These are phyloP conservation scores for Hibiscus tridactylites DNA, from an alignment of 345 rosid species.

Conservation along the genomic window DNA sequence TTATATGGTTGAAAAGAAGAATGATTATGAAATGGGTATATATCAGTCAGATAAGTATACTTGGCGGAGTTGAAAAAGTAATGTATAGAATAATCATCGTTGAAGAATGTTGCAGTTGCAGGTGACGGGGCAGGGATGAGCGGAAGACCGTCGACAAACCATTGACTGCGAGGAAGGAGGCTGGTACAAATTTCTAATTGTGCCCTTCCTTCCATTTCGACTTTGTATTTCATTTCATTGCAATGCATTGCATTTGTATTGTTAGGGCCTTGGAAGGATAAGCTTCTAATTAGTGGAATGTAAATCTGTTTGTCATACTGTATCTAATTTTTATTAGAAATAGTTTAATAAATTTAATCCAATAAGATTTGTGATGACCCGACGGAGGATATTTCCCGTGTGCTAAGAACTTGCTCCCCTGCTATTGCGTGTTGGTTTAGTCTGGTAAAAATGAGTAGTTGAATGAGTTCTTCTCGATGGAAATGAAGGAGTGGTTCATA, in stretches of 20 bases:
- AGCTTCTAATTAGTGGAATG: background rate
- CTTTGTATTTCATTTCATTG: background rate
- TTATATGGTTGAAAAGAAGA: background rate
- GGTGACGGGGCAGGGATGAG: background rate
- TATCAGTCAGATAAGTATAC: background rate
- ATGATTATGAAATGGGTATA: background rate
- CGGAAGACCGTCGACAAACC: background rate
- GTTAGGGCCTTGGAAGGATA: background rate
- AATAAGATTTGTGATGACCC: no score
- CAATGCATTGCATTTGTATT: background rate
- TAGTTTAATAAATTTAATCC: no score
- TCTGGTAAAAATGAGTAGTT: no score
- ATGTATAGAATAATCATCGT: background rate
- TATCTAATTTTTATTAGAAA: background rate
- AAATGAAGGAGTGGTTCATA: no score
- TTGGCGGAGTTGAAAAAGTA: background rate
- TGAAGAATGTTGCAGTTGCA: background rate
- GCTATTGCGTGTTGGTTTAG: no score
- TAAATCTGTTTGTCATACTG: background rate
- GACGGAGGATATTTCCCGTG: no score
- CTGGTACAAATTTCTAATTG: background rate
- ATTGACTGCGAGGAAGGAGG: background rate
- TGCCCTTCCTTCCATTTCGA: background rate
- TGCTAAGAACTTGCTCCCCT: no score
- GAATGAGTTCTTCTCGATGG: no score